These are phyloP conservation scores for Heterobasidion occidentale DNA, from an alignment of 1,284 basidiomycete genomes.

Conservation along the genomic window DNA sequence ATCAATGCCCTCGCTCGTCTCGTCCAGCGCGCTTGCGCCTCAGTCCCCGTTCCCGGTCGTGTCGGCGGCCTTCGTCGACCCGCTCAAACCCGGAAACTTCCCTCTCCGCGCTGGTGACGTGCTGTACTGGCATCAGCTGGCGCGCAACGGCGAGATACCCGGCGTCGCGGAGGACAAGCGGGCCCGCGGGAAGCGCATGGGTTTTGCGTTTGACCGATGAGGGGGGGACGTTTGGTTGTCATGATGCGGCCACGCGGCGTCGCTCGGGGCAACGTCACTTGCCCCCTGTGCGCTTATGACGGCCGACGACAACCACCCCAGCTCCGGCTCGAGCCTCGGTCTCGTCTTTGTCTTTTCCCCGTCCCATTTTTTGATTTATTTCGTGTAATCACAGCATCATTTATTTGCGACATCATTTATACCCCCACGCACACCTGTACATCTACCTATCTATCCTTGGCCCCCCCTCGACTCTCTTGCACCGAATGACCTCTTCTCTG, in stretches of 20 bases:
- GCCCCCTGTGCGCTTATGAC: too few species aligned
- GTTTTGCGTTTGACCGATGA: slow-evolving; percentile 8
- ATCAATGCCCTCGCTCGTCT: background rate
- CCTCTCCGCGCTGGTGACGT: slow-evolving; percentile 44
- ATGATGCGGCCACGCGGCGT: background rate
- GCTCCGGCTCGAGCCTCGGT: too few species aligned
- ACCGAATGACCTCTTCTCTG: too few species aligned
- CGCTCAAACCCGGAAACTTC: slow-evolving; percentile 12
- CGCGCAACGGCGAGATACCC: slow-evolving; percentile 66
- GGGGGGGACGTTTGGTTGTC: background rate
- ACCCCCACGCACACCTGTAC: too few species aligned
- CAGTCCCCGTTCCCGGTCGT: slow-evolving; percentile 8
- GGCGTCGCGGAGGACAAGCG: slow-evolving; percentile 52
- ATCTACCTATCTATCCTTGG: too few species aligned
- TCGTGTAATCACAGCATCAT: too few species aligned
- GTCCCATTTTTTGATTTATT: too few species aligned
- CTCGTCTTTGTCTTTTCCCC: too few species aligned
- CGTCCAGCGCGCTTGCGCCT: slow-evolving; percentile 1
- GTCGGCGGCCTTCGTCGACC: slow-evolving; percentile 4
- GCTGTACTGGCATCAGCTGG: slow-evolving; percentile 76
- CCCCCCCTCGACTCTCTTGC: too few species aligned
- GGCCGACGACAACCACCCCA: too few species aligned
- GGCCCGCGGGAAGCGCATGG: slow-evolving; percentile 21
- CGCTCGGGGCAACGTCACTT: too few species aligned
- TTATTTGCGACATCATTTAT: too few species aligned